Conservation (phyloP, 1,284 basidiomycete species). For the Cutaneotrichosporon mucoides region DNA sequence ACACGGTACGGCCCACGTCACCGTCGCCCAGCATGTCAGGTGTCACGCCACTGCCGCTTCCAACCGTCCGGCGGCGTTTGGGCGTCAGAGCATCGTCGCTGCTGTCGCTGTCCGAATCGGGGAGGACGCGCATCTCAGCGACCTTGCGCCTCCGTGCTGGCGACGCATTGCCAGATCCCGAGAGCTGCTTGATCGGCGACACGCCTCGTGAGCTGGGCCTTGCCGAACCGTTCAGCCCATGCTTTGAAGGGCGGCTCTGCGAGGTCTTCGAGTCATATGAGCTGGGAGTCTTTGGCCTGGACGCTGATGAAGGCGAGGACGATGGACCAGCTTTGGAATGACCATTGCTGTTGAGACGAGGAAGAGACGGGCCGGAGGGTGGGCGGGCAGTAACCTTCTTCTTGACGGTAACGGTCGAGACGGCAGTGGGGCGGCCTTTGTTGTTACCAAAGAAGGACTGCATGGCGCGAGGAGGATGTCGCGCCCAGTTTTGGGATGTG, state of each 20-base stretch:
- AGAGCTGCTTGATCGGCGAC: background rate
- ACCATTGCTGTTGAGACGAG: background rate
- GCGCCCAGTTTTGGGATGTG: background rate
- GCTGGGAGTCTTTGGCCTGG: background rate
- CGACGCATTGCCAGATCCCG: constrained; percentile 3
- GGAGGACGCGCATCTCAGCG: constrained; percentile 15
- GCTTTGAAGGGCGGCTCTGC: background rate
- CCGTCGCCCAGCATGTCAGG: constrained; percentile 15
- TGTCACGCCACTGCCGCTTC: constrained; percentile 3
- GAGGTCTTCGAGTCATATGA: background rate
- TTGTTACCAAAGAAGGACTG: constrained; percentile 32
- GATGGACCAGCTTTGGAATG: background rate
- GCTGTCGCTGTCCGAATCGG: constrained; percentile 16
- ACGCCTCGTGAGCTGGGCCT: background rate
- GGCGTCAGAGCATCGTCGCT: constrained; percentile 24
- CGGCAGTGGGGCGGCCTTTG: constrained; percentile 13
- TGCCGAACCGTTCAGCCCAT: background rate
- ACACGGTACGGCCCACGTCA: constrained; percentile 23
- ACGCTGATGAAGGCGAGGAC: background rate
- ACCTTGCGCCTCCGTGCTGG: constrained; percentile 3
- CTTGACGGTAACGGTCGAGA: constrained; percentile 24
- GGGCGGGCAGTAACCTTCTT: constrained; percentile 14
- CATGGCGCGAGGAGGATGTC: constrained; percentile 13
- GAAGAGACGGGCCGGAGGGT: background rate
- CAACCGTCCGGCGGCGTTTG: constrained; percentile 14